Percentiles rank a stretch among this genome's conserved stretches.
Evolutionary conservation across 2,329 filamentous ascomycete genomes (phyloP).

Genomic region (Chalara sp.): DNA sequence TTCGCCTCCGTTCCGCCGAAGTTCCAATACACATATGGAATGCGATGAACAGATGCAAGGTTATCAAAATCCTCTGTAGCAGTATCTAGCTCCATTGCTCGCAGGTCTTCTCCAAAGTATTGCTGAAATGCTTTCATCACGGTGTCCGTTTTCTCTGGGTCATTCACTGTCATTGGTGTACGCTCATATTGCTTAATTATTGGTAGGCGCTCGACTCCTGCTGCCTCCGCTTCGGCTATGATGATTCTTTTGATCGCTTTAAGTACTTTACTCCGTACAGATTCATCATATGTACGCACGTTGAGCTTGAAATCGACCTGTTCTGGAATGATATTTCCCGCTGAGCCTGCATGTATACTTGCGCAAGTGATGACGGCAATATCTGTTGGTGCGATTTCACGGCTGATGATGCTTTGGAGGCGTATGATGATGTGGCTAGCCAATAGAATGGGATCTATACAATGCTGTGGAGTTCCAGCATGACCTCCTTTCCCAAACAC

Average conservation of each 20-base stretch:
- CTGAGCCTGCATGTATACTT: slow-evolving; percentile 32
- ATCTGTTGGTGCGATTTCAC: slow-evolving; percentile 32
- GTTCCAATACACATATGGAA: slow-evolving; percentile 48
- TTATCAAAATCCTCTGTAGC: slow-evolving; percentile 28
- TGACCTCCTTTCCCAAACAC: slow-evolving; percentile 36
- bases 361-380: slow-evolving; percentile 37
- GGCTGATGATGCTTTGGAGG: slow-evolving; percentile 32
- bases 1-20: slow-evolving; percentile 45
- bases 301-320: slow-evolving; percentile 32
- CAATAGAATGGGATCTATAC: slow-evolving; percentile 38
- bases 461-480: slow-evolving; percentile 31
- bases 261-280: slow-evolving; percentile 28
- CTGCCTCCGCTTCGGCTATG: slow-evolving; percentile 30
- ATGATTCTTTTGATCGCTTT: slow-evolving; percentile 35
- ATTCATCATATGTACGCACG: slow-evolving; percentile 28
- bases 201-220: not conserved
- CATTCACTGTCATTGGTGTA: slow-evolving; percentile 10
- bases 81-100: too few species aligned
- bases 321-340: slow-evolving; percentile 37
- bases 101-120: too few species aligned
- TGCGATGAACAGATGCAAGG: slow-evolving; percentile 36
- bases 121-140: too few species aligned
- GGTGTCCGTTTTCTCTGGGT: not conserved
- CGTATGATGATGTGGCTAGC: slow-evolving; percentile 33
- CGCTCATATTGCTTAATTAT: slow-evolving; percentile 1